Percentiles rank a stretch among this genome's conserved stretches.
These are phyloP conservation scores for Medicago truncatula DNA, from an alignment of 306 rosid genomes.

Conservation along the genomic window MtrunA17r5.0-ANR NC_053042.1:43012001-43012500, in stretches of 20 bases:
- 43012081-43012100: neutral
- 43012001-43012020: no score
- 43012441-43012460: constrained; percentile 10
- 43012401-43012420: constrained; percentile 25
- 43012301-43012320: constrained; percentile 27
- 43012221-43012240: constrained; percentile 10
- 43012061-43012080: neutral
- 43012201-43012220: constrained; percentile 10
- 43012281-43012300: constrained; percentile 8
- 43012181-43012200: constrained; percentile 63
- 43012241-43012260: constrained; percentile 17
- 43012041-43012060: neutral
- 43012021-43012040: neutral
- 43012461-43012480: constrained; percentile 9
- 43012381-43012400: constrained; percentile 5
- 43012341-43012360: constrained; percentile 8
- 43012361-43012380: constrained; percentile 20
- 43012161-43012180: constrained; percentile 88
- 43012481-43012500: neutral
- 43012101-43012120: neutral
- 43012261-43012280: neutral
- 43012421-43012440: constrained; percentile 26
- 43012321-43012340: constrained; percentile 28
- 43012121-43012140: constrained; percentile 59
- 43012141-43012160: constrained; percentile 88